Evolutionary conservation across 1,284 basidiomycete species (phyloP), one percentile per base, ranked within the genome.

Genomic region (Moesziomyces antarcticus): DNA sequence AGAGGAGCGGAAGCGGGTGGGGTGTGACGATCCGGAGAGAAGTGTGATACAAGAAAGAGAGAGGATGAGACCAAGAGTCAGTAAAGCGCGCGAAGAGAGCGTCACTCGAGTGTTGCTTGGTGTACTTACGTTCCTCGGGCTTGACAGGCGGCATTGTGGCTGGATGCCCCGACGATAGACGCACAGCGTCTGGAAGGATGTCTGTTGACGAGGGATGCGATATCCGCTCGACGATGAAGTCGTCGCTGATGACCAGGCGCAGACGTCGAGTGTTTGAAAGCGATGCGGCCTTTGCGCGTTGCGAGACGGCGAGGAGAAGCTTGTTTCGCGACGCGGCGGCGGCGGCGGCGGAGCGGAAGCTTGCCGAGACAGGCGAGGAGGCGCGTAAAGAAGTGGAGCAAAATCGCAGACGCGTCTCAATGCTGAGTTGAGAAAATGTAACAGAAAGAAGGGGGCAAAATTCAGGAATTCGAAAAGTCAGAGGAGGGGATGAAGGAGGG

Each of bases 91-190:
- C 30, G 11, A 33, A 33, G 30, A 33, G 11, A 13, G 30, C 2
- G 30, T 10, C 10, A 13, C 10, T 33, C 30, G 11, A 13, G 10
- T 10, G 30, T 33, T 11, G 40, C 25, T 27, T 27, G 27, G 42
- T 18, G 42, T 56, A 50, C 56, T 35, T 66, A 59, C 63, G 56
- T 13, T 63, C 49, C 35, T 67, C 64, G 33, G 57, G 49, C 13
- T 67, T 67, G 50, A 66, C 40, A 18, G 53, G 37, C 53, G 8
- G 44, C 27, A 37, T 46, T n/a, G 43, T 14, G 35, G 52, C 27
- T 24, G 44, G 24, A 25, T 46, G 37, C 37, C 6, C 13, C 16
- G 37, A 18, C 16, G 7, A 18, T 11, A 40, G 30, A 33, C 8
- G 6, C 10, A 13, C 30, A 13, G 13, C 13, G 6, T 13, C 11